Evolutionary conservation across 1,284 basidiomycete genomes (phyloP), one percentile per base, ranked within the genome.

Genomic region (Volvariella surrecta): DNA sequence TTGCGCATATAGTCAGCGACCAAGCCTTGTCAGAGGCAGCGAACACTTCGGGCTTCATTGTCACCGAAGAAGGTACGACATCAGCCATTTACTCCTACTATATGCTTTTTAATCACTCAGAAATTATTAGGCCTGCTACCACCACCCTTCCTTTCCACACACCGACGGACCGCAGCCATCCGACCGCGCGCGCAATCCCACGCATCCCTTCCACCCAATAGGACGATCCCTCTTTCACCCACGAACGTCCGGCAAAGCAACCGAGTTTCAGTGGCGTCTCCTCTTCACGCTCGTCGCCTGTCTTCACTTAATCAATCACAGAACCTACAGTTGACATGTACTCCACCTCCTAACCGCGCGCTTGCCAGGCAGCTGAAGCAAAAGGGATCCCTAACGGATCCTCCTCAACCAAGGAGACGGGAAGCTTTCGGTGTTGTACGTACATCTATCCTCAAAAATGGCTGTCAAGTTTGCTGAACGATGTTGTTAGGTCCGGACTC

Each of bases 351-450:
- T 1, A 82, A 82, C 52, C 70, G 74, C 39, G 67, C 68, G 16
- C 62, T 77, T 44, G 60, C 68, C n/a, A 69, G 65, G 52, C 72
- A 76, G 52, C 67, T 81, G 42, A 76, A 76, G 56, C 60, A 80
- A 31, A 82, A 62, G 48, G 83, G 83, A 46, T 78, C 79, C 52
- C 61, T 79, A 38, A 87, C 83, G 3, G 83, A 86, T 55, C 82
- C 83, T 16, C 74, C 81, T 9, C 76, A 79, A 47, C 71, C 75
- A 6, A 70, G 82, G 40, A 74, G 79, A 46, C 71, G 82, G 21
- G 76, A 74, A 51, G 61, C 68, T 48, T 69, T 75, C 48, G 70
- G 65, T 42, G 58, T 63, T 46, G 74, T 76, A 50, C 40, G 71
- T 37, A 31, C 6, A 28, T 11, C 11, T 28, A 6, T 43, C 45